Evolutionary conservation across 2,329 filamentous ascomycete genomes (phyloP).

Genomic region (Zopfia rhizophila): DNA sequence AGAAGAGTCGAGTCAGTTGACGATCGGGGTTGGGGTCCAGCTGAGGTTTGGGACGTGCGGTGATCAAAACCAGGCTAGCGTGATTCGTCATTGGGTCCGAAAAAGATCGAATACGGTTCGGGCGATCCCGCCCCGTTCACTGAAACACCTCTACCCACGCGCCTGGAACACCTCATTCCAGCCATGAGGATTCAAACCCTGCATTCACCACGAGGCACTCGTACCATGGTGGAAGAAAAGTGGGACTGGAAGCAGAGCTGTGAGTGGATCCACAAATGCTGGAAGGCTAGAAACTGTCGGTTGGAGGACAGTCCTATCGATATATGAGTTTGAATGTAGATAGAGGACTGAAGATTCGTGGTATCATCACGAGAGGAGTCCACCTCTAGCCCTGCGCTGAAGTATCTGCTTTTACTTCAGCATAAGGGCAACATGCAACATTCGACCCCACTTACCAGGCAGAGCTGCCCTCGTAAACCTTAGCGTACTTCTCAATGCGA

Average conservation of each 20-base stretch:
- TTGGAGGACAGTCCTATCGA: no score
- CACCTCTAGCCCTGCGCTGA: no score
- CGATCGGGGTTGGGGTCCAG: not conserved
- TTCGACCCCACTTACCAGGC: not conserved
- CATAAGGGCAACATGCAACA: no score
- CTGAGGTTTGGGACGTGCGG: constrained; percentile 1
- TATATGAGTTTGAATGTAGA: no score
- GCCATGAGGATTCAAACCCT: constrained; percentile 2
- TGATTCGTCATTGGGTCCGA: constrained; percentile 20
- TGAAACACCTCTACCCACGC: constrained; percentile 3
- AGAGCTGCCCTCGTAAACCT: constrained; percentile 2
- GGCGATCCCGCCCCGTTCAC: constrained; percentile 14
- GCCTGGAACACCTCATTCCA: constrained; percentile 13
- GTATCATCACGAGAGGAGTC: no score
- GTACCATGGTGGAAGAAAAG: not conserved
- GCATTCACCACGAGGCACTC: constrained; percentile 5
- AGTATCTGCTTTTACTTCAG: no score
- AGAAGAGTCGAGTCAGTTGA: no score
- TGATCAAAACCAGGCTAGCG: constrained; percentile 8
- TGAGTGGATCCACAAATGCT: no score
- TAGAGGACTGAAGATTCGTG: no score
- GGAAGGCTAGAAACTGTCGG: not conserved
- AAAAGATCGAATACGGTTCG: constrained; percentile 14
- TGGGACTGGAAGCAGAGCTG: not conserved
- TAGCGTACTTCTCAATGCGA: not conserved